Evolutionary conservation across 169 alveolate genomes (phyloP), one percentile per base, ranked within the genome.

Genomic region (Cryptosporidium sp.): DNA sequence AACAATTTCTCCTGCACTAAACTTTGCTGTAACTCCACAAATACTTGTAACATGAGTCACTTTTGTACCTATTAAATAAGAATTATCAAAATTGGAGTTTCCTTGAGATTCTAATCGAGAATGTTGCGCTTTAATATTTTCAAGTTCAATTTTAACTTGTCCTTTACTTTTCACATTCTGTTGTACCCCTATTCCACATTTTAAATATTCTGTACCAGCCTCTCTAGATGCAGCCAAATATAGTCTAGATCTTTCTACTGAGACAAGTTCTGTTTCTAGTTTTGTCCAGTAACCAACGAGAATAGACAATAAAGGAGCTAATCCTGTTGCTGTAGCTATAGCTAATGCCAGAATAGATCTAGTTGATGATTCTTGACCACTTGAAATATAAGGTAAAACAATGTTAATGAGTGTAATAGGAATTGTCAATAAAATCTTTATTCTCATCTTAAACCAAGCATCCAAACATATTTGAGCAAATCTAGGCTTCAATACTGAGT

Each of bases 371-470:
- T 31, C 65, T 23, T 53, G 23, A 6, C 21, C 60, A 45, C 33
- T 80, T 14, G 68, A 80, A 16, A 80, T 42, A n/a, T 60, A 45
- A n/a, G 89, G 73, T 3, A 80, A 29, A 18, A 80, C 1, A 31
- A 80, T 42, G 23, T 80, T 80, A 2, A 60, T 16, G 0, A 80
- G 8, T 3, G 75, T 80, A 21, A 65, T n/a, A 2, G 89, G 89
- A 39, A 65, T 31, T 5, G 80, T 62, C 8, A 80, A 6, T 44
- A 80, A 45, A 14, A 80, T 44, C 31, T 80, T 80, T 21, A 80
- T 62, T 14, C 89, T 80, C 89, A 80, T 80, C 67, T 65, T 80
- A 31, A 80, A 80, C 89, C 89, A 80, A 16, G 89, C 31, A 42
- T 80, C 89, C 35, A 80, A 21, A 21, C 65, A 35, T 21, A 65